Evolutionary conservation across 2,329 filamentous ascomycete genomes (phyloP), one percentile per base, ranked within the genome.

Genomic region (Neonectria magnoliae): DNA sequence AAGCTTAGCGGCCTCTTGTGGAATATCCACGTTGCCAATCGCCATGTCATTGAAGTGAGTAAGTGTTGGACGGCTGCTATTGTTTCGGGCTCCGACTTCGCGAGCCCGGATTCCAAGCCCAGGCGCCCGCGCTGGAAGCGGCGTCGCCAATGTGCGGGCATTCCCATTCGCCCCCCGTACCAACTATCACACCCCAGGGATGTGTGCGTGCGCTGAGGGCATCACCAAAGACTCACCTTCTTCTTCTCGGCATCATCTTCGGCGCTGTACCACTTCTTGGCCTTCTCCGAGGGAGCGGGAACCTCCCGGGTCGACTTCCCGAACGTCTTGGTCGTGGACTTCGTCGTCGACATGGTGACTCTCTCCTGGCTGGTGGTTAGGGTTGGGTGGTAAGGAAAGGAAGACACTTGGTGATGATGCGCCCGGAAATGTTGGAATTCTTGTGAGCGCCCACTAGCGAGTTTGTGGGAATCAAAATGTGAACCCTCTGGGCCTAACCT

Each of bases 211-310:
- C 54, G 60, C 62, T 65, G 62, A 44, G 50, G 57, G 62, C 68
- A 73, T 73, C 66, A 68, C 59, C 66, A 64, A 72, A 63, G 79
- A 92, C 94, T 89, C 90, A 99, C 96, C 93, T 97, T 95, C 90
- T 94, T 97, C 80, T 90, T 89, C 85, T 91, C 86, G 82, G 88
- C 82, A 81, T 95, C 92, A 85, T 98, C 95, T 84, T 97, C 92
- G 81, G 93, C 93, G 83, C 94, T 93, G 88, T 99, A 99, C 93
- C 95, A 99, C 88, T 98, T 98, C 89, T 93, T 90, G 80, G 95
- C 95, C 93, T 97, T 97, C 85, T 97, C 90, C 81, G 88, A 87
- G 84, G 88, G 84, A 84, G 92, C 90, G 83, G 93, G 94, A 84
- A 98, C 91, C 84, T 91, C 89, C 87, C 95, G 91, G 87, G 93